These are phyloP conservation scores for Candida pseudofarinosa DNA, from an alignment of 805 yeast genomes.

Conservation along the genomic window DNA sequence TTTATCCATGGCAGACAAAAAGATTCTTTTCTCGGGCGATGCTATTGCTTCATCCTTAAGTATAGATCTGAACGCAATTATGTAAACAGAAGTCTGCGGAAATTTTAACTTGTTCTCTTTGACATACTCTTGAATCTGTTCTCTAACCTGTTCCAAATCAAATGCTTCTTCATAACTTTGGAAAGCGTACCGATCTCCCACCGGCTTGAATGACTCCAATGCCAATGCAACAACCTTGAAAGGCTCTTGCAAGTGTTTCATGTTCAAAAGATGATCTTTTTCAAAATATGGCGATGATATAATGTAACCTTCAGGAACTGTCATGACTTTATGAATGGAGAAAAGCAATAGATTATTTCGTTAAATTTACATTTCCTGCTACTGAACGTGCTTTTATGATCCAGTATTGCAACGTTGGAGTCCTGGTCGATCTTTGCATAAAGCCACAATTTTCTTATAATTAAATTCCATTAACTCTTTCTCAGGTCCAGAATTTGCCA, in stretches of 20 bases:
- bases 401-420: no score
- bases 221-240: slow-evolving; percentile 26
- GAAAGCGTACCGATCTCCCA: slow-evolving; percentile 17
- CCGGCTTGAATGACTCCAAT: slow-evolving; percentile 20
- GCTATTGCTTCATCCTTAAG: slow-evolving; percentile 21
- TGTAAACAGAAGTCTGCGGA: slow-evolving; percentile 17
- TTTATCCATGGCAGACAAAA: slow-evolving; percentile 26
- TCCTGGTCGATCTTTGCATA: no score
- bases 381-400: no score
- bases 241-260: slow-evolving; percentile 15
- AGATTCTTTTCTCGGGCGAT: slow-evolving; percentile 19
- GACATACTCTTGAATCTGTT: slow-evolving; percentile 12
- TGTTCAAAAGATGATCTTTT: slow-evolving; percentile 20
- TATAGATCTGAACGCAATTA: slow-evolving; percentile 32
- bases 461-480: no score
- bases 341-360: no score
- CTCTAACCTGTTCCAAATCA: slow-evolving; percentile 21
- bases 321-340: no score
- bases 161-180: slow-evolving; percentile 21
- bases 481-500: no score
- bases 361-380: no score
- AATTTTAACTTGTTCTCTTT: slow-evolving; percentile 6
- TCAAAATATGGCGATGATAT: slow-evolving; percentile 30
- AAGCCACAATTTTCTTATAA: no score
- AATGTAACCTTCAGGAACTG: slow-evolving; percentile 6